Percentiles rank a stretch among this genome's conserved stretches.
phyloP scores from a whole-genome alignment of 345 rosid genomes.

The Leavenworthia alabamica region DNA sequence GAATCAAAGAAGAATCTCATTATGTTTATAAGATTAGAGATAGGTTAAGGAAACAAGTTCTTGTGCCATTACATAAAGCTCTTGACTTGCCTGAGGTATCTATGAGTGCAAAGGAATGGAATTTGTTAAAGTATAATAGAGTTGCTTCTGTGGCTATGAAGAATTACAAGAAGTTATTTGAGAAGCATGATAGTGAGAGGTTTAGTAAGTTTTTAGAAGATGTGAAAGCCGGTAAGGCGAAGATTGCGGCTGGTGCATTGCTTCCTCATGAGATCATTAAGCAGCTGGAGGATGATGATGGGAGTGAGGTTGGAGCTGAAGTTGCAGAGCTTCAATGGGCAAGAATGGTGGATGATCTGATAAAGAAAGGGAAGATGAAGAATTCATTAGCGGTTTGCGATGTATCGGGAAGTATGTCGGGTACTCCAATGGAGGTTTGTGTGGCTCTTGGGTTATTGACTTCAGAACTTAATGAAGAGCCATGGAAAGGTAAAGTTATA shows the following conservation, averaged over 20 bases:
- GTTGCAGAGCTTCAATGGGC: conserved; percentile 60
- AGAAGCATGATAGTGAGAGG: conserved; percentile 18
- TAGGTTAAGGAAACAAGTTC: conserved; percentile 30
- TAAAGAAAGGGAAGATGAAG: conserved; percentile 41
- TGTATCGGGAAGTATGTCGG: conserved; percentile 45
- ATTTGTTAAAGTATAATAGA: conserved; percentile 18
- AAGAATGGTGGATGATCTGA: conserved; percentile 51
- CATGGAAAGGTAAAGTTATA: conserved; percentile 61
- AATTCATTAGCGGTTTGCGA: conserved; percentile 49
- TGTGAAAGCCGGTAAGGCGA: conserved; percentile 19
- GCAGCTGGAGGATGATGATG: conserved; percentile 26
- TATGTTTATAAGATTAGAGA: conserved; percentile 29
- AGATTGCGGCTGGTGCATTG: conserved; percentile 52
- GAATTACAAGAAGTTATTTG: conserved; percentile 18
- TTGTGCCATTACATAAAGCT: conserved; percentile 24
- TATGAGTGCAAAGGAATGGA: conserved; percentile 31
- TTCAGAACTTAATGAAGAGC: conserved; percentile 49
- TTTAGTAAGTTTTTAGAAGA: conserved; percentile 15
- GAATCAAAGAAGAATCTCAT: conserved; percentile 21
- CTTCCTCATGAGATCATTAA: conserved; percentile 58
- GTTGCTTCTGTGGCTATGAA: conserved; percentile 34
- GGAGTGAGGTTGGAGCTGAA: conserved; percentile 5
- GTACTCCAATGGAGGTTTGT: conserved; percentile 51
- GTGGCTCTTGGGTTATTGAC: conserved; percentile 52
- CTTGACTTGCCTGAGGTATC: conserved; percentile 25